Percentiles rank a stretch among this genome's conserved stretches.
Conservation (phyloP, 2,329 filamentous ascomycete genomes). For the Capronia coronata region DNA sequence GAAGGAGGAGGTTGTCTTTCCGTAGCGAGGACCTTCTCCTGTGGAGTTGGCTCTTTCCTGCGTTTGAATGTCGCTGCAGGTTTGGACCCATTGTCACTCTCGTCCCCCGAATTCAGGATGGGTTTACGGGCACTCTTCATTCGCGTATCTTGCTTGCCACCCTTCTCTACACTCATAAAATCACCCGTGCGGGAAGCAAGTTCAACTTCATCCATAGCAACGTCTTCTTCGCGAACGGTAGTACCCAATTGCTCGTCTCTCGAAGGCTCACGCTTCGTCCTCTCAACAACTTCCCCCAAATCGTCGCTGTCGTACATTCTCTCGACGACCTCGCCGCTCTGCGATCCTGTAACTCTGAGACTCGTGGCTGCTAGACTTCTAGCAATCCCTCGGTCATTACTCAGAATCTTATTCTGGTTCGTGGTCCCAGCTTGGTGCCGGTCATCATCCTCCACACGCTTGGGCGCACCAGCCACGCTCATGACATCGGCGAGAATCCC, state of each 20-base stretch:
- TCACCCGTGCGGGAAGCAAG: no score
- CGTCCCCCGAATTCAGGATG: no score
- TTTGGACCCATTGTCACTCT: no score
- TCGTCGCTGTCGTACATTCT: conserved; percentile 21
- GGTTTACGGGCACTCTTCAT: no score
- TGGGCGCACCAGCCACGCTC: conserved; percentile 37
- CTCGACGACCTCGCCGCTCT: conserved; percentile 20
- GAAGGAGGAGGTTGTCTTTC: no score
- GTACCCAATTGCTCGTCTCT: neutral
- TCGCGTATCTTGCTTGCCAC: no score
- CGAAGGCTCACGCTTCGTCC: neutral
- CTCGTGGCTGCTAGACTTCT: conserved; percentile 8
- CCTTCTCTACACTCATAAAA: no score
- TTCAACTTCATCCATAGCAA: neutral
- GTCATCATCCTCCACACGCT: conserved; percentile 11
- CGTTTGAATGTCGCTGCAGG: no score
- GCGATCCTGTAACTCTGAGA: conserved; percentile 13
- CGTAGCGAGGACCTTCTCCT: no score
- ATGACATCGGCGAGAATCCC: conserved; percentile 56
- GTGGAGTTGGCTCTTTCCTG: no score
- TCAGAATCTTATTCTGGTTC: neutral
- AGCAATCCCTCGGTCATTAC: conserved; percentile 22
- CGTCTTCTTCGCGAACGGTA: neutral
- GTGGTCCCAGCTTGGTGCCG: neutral
- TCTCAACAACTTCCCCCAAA: conserved; percentile 20